Conservation (phyloP, 2,329 filamentous ascomycete species). For the Hirsutella thompsonii region DNA sequence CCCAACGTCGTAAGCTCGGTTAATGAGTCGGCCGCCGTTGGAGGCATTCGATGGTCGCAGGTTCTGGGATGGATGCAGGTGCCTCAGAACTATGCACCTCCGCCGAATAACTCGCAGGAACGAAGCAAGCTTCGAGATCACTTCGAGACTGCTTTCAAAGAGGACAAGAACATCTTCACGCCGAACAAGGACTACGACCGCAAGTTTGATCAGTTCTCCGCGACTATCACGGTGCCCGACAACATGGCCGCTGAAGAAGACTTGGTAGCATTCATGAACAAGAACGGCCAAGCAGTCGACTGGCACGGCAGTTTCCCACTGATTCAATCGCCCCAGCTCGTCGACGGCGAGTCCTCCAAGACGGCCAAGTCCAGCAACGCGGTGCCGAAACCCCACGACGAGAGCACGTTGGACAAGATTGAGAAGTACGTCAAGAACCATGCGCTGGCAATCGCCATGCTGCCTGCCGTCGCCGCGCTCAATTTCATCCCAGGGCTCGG, state of each 20-base stretch:
- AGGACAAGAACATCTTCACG: not conserved
- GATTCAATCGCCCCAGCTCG: not conserved
- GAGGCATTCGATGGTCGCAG: conserved; percentile 1
- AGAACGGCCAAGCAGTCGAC: conserved; percentile 1
- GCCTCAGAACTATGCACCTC: not conserved
- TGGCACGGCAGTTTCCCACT: not conserved
- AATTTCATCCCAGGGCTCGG: not conserved
- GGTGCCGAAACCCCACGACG: not conserved
- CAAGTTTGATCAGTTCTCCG: not conserved
- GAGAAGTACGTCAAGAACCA: not conserved
- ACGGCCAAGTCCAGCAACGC: not conserved
- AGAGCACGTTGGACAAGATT: not conserved
- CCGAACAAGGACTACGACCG: not conserved
- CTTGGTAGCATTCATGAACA: not conserved
- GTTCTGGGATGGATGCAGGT: conserved; percentile 1
- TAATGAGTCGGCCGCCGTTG: not conserved
- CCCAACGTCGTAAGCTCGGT: conserved; percentile 1
- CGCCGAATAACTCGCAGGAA: not conserved
- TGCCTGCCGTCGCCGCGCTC: not conserved
- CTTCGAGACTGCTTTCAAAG: not conserved
- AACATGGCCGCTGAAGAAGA: not conserved
- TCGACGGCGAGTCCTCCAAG: not conserved
- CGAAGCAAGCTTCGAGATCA: not conserved
- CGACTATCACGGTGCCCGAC: not conserved
- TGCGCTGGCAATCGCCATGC: not conserved